Evolutionary conservation across 2,329 filamentous ascomycete genomes (phyloP), one percentile per base, ranked within the genome.

Genomic region (Exophiala sp.): DNA sequence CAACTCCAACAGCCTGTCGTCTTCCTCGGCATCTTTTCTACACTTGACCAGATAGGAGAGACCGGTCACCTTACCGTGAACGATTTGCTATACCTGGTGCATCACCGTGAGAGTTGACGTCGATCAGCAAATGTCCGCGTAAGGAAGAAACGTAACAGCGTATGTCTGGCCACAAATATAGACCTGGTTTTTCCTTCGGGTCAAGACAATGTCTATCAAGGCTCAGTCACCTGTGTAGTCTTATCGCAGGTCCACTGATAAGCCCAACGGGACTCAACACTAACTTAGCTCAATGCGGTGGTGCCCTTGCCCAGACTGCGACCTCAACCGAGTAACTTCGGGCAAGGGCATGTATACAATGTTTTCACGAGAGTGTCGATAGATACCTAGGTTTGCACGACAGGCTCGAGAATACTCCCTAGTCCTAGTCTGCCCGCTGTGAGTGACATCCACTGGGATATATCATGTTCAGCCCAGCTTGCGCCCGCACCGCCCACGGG

Each of bases 1-100:
- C 46, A 48, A 24, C 34, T 48, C 46, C 46, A 48, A 39, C 46
- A 48, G 34, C 46, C 46, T 32, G 35, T 48, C 5, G 46, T 48
- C 35, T 48, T 48, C 18, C 46, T 38, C 12, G 46, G 46, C 46
- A 48, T 48, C 12, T 40, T 48, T 11, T 45, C 35, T 38, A 16
- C 35, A 38, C 35, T 38, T 38, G 35, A 7, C 35, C 10, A 32
- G 14, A 32, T 32, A 20, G 5, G 41, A 18, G 16, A 43, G 24
- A 29, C 7, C 24, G 5, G 35, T 11, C 35, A 38, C 35, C 35
- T 38, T 38, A 38, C 35, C 35, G 5, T 10, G 35, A 11, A 16
- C 6, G 35, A 38, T 9, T 38, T 16, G 35, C 35, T 38, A 38
- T 38, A 38, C 35, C 10, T 38, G 10, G 35, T 38, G 35, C 35